Evolutionary conservation across 352 stramenopile genomes (phyloP).

Genomic region (Phytophthora pseudosyringae): DNA sequence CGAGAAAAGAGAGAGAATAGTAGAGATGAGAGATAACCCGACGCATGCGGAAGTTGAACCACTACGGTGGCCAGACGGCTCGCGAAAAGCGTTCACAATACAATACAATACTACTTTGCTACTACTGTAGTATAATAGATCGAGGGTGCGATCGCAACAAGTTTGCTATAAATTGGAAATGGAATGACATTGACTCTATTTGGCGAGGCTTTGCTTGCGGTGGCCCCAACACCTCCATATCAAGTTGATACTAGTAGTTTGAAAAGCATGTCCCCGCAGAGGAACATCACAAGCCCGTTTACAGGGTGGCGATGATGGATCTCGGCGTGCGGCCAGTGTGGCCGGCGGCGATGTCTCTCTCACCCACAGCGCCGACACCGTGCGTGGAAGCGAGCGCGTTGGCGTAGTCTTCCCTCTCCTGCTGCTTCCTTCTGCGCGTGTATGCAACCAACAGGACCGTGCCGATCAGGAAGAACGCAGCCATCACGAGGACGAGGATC

Average conservation of each 20-base stretch:
- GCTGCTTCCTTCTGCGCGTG: constrained; percentile 67
- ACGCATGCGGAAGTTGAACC: not conserved
- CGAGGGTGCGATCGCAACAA: too few species aligned
- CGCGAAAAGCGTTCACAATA: too few species aligned
- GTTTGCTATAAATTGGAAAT: not conserved
- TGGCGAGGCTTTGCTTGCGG: not conserved
- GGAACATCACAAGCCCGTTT: constrained; percentile 15
- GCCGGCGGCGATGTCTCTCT: constrained; percentile 19
- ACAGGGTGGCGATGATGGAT: constrained; percentile 73
- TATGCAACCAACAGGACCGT: constrained; percentile 66
- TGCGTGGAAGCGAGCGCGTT: constrained; percentile 44
- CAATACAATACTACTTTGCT: too few species aligned
- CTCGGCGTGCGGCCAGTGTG: constrained; percentile 58
- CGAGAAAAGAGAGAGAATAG: constrained; percentile 1
- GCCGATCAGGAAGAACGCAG: constrained; percentile 61
- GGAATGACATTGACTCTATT: constrained; percentile 33
- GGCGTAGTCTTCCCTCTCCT: constrained; percentile 49
- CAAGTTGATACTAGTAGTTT: constrained; percentile 24
- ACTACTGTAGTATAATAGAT: too few species aligned
- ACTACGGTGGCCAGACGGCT: too few species aligned
- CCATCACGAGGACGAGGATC: constrained; percentile 68
- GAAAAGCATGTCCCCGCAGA: not conserved
- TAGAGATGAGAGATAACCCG: not conserved
- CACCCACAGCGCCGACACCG: constrained; percentile 21
- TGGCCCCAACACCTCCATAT: not conserved